phyloP scores from a whole-genome alignment of 768 basidiomycete species.

The Gloeophyllum trabeum region DNA sequence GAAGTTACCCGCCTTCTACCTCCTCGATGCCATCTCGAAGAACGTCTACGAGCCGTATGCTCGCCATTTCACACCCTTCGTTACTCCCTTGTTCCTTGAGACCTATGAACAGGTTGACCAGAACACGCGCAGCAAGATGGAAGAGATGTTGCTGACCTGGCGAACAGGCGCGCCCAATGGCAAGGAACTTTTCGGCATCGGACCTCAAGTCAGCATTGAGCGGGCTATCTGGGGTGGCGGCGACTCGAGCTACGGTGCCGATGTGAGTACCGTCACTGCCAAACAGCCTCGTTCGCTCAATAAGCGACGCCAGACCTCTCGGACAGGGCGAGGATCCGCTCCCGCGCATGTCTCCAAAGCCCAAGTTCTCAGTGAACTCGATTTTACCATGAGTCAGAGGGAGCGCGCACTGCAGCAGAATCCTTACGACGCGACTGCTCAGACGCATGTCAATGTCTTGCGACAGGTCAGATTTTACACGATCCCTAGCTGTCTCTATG shows the following conservation, averaged over 20 bases:
- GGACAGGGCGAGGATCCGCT: slow-evolving; percentile 6
- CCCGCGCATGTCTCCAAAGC: slow-evolving; percentile 50
- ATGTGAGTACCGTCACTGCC: slow-evolving; percentile 21
- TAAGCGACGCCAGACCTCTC: background rate
- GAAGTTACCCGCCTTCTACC: slow-evolving; percentile 90
- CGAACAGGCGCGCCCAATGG: slow-evolving; percentile 73
- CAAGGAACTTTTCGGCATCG: slow-evolving; percentile 75
- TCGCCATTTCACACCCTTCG: slow-evolving; percentile 69
- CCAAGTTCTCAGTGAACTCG: slow-evolving; percentile 76
- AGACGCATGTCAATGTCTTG: slow-evolving; percentile 67
- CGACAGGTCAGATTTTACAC: slow-evolving; percentile 45
- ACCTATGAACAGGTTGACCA: slow-evolving; percentile 84
- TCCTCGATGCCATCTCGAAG: slow-evolving; percentile 94
- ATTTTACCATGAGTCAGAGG: slow-evolving; percentile 74
- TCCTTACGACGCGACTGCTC: slow-evolving; percentile 57
- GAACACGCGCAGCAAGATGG: slow-evolving; percentile 84
- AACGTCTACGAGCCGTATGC: slow-evolving; percentile 93
- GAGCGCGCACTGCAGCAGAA: slow-evolving; percentile 63
- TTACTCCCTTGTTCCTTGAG: slow-evolving; percentile 76
- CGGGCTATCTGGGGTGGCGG: slow-evolving; percentile 68
- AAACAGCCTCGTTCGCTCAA: background rate
- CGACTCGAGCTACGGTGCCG: slow-evolving; percentile 18
- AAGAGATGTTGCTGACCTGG: slow-evolving; percentile 97
- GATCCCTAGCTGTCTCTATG: background rate
- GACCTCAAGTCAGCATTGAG: slow-evolving; percentile 77